Evolutionary conservation across 305 asterid genomes (phyloP).

Genomic region (Striga hermonthica): DNA sequence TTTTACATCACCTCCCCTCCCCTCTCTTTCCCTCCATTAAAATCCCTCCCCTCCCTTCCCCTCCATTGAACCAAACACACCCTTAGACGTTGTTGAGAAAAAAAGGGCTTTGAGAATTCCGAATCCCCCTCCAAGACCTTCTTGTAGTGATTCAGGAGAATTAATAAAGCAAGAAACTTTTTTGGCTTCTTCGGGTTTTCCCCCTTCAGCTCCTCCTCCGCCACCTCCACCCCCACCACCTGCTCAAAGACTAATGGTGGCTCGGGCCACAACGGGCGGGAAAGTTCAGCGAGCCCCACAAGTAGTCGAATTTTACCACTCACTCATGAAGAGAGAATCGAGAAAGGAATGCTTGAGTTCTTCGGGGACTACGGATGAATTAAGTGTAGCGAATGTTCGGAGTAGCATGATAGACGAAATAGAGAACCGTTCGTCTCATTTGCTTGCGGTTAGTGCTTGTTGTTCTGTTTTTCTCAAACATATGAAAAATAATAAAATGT

Average conservation of each 20-base stretch:
- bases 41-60: too few relatives aligned
- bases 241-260: conserved; percentile 44
- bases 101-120: conserved; percentile 66
- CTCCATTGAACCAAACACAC: too few relatives aligned
- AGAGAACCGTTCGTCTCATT: conserved; percentile 82
- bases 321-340: conserved; percentile 88
- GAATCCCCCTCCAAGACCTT: conserved; percentile 91
- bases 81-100: conserved; percentile 46
- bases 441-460: conserved; percentile 73
- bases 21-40: too few relatives aligned
- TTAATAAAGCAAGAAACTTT: conserved; percentile 41
- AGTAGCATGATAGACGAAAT: conserved; percentile 96
- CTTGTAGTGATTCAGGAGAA: conserved; percentile 34
- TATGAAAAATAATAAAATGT: not conserved
- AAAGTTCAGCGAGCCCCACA: conserved; percentile 85
- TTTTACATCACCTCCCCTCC: too few relatives aligned
- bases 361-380: conserved; percentile 60
- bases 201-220: conserved; percentile 41
- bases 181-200: conserved; percentile 27
- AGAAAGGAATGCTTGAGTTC: conserved; percentile 73
- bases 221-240: conserved; percentile 85
- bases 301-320: conserved; percentile 87
- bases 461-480: not conserved
- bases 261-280: conserved; percentile 39
- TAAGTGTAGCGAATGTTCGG: conserved; percentile 69